These are phyloP conservation scores for Aspergillus nidulans DNA, from an alignment of 495 filamentous ascomycete species.

Conservation along the genomic window DNA sequence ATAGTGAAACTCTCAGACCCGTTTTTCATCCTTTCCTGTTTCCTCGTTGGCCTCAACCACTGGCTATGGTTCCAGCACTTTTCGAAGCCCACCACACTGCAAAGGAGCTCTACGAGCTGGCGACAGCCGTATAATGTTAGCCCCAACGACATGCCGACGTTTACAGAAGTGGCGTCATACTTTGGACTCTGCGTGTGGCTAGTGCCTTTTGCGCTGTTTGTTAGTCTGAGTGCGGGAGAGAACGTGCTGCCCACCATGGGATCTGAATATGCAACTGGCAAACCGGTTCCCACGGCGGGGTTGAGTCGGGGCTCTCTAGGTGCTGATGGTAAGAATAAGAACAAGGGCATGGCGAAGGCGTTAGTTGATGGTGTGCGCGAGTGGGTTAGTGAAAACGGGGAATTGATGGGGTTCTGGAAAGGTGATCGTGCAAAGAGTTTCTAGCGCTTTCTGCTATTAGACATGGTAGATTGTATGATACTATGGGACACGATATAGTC, in stretches of 20 bases:
- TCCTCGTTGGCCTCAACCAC: constrained; percentile 86
- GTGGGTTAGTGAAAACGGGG: constrained; percentile 67
- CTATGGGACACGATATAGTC: not conserved
- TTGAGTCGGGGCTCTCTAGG: constrained; percentile 28
- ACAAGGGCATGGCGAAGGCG: constrained; percentile 86
- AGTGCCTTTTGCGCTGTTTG: constrained; percentile 91
- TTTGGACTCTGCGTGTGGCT: constrained; percentile 97
- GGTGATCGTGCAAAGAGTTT: constrained; percentile 49
- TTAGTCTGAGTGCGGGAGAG: constrained; percentile 85
- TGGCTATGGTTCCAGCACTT: constrained; percentile 97
- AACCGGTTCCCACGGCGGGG: constrained; percentile 43
- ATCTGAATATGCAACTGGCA: constrained; percentile 59
- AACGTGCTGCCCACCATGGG: constrained; percentile 91
- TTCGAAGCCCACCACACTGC: constrained; percentile 49
- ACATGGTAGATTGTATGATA: not conserved
- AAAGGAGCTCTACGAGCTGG: constrained; percentile 29
- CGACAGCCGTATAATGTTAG: constrained; percentile 55
- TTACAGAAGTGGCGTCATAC: constrained; percentile 93
- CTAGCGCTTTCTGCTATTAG: constrained; percentile 10
- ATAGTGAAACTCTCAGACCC: constrained; percentile 86
- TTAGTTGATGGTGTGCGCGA: constrained; percentile 73
- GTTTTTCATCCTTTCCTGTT: constrained; percentile 79
- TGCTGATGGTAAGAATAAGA: constrained; percentile 50
- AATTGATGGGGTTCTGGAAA: constrained; percentile 66
- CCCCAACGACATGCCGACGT: constrained; percentile 63